These are phyloP conservation scores for Thelephora ganbajun DNA, from an alignment of 768 basidiomycete species.

Conservation along the genomic window DNA sequence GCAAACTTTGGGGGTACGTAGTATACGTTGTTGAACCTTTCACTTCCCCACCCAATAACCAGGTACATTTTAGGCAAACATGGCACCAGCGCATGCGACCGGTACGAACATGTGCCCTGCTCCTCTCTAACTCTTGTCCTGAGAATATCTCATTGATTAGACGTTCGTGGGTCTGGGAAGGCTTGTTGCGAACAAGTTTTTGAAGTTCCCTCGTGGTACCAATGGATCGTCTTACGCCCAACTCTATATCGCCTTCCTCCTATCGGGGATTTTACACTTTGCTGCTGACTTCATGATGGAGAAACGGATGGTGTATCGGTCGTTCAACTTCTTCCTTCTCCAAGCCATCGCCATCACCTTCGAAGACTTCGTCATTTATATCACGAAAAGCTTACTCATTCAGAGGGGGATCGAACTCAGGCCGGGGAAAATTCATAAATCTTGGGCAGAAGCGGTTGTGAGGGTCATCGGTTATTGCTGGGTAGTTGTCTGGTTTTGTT, in stretches of 20 bases:
- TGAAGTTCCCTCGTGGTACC: slow-evolving; percentile 14
- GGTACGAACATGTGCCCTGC: slow-evolving; percentile 12
- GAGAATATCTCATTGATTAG: slow-evolving; percentile 7
- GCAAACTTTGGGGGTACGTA: slow-evolving; percentile 28
- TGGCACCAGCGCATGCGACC: slow-evolving; percentile 26
- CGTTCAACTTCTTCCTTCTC: slow-evolving; percentile 16
- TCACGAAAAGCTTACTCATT: slow-evolving; percentile 2
- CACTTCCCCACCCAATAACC: background rate
- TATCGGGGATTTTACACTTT: slow-evolving; percentile 22
- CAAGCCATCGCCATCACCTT: slow-evolving; percentile 22
- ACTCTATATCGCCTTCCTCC: slow-evolving; percentile 20
- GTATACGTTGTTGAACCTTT: background rate
- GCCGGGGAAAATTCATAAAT: no score
- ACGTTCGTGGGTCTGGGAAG: slow-evolving; percentile 15
- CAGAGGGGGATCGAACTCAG: background rate
- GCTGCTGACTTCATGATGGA: slow-evolving; percentile 19
- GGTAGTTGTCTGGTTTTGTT: background rate
- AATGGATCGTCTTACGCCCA: slow-evolving; percentile 17
- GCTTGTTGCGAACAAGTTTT: slow-evolving; percentile 9
- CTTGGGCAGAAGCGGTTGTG: no score
- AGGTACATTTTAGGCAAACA: slow-evolving; percentile 10
- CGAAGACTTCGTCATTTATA: slow-evolving; percentile 17
- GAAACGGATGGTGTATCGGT: slow-evolving; percentile 4
- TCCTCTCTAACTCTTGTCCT: background rate
- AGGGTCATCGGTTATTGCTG: background rate